A percentile compares a stretch with the other conserved stretches of the same genome.
Evolutionary conservation across 352 stramenopile species (phyloP).

Genomic region (Phytophthora aleatoria): DNA sequence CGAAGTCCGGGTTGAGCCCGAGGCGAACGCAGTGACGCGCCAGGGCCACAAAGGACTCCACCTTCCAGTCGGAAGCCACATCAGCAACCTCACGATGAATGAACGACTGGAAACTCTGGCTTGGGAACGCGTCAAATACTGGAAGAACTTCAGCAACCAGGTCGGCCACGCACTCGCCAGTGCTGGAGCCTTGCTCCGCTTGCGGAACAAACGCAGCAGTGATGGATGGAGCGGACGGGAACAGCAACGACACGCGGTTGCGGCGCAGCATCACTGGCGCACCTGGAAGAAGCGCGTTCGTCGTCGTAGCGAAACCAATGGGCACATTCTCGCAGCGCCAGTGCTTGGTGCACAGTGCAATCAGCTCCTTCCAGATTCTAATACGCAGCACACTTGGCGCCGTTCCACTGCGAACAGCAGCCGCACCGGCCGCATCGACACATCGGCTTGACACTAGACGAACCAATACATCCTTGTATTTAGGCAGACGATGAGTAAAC

Average conservation of each 20-base stretch:
- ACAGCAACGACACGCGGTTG: conserved; percentile 71
- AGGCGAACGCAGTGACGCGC: conserved; percentile 68
- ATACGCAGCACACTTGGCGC: conserved; percentile 47
- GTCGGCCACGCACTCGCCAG: conserved; percentile 53
- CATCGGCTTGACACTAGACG: conserved; percentile 56
- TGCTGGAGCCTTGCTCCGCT: conserved; percentile 20
- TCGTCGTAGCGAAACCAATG: conserved; percentile 62
- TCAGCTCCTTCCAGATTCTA: conserved; percentile 64
- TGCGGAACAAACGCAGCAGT: conserved; percentile 52
- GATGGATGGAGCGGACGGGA: conserved; percentile 60
- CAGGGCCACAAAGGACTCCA: conserved; percentile 71
- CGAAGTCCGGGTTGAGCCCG: conserved; percentile 32
- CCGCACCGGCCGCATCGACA: conserved; percentile 20
- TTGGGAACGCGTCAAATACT: conserved; percentile 69
- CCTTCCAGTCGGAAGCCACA: conserved; percentile 61
- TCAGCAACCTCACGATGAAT: conserved; percentile 67
- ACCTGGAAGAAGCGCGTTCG: conserved; percentile 52
- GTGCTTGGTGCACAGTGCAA: conserved; percentile 73
- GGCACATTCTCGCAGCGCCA: conserved; percentile 72
- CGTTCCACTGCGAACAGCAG: conserved; percentile 24
- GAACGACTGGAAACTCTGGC: conserved; percentile 59
- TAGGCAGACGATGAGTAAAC: conserved; percentile 45
- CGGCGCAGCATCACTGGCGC: conserved; percentile 68
- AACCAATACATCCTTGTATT: conserved; percentile 70
- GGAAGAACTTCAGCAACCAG: conserved; percentile 62